Evolutionary conservation across 805 yeast genomes (phyloP).

Genomic region (Isabelozyma rhagii): DNA sequence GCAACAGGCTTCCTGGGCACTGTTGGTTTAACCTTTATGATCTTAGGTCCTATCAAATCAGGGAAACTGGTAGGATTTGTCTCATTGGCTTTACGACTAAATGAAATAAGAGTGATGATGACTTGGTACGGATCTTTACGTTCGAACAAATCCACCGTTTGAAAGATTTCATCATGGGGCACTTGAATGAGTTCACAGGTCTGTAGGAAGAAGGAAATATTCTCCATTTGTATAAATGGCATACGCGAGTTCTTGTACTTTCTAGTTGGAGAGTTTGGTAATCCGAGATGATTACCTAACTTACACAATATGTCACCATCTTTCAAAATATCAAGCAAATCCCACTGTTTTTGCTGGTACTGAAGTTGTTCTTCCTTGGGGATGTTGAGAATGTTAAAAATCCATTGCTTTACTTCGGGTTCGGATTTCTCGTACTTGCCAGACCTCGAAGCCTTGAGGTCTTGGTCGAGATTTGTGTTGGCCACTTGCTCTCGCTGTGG

Average conservation of each 20-base stretch:
- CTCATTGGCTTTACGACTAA: constrained; percentile 65
- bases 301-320: constrained; percentile 51
- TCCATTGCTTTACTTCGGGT: constrained; percentile 53
- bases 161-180: constrained; percentile 78
- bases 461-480: constrained; percentile 60
- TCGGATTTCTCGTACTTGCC: constrained; percentile 47
- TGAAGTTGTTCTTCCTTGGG: constrained; percentile 8
- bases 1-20: constrained; percentile 53
- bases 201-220: constrained; percentile 66
- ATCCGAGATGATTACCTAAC: constrained; percentile 24
- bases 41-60: constrained; percentile 39
- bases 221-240: constrained; percentile 83
- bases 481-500: constrained; percentile 15
- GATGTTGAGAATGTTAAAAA: constrained; percentile 32
- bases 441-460: constrained; percentile 47
- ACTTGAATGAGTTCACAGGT: constrained; percentile 65
- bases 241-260: constrained; percentile 60
- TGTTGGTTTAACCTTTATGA: constrained; percentile 46
- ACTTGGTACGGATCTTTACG: constrained; percentile 75
- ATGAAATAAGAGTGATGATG: constrained; percentile 66
- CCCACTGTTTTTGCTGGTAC: constrained; percentile 25
- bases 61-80: constrained; percentile 23
- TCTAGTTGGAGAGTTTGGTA: constrained; percentile 28
- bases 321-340: constrained; percentile 54
- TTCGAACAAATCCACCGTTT: constrained; percentile 74